Base-by-base conservation (phyloP, 441 rosid genomes). In the Arabidopsis hybrid region DNA sequence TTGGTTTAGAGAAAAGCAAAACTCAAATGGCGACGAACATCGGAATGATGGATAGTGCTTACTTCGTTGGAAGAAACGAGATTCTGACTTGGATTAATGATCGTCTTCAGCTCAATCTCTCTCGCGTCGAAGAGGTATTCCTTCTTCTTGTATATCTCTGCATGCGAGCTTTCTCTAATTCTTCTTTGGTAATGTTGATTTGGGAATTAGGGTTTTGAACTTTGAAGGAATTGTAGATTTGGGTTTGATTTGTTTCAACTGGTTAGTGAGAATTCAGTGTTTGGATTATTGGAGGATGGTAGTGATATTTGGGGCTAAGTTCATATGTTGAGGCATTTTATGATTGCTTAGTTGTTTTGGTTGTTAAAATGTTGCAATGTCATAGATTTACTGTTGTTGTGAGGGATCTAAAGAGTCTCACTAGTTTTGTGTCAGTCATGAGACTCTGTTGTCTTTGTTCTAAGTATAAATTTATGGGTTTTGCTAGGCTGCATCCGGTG, bases 31-130 rank as follows among this genome's bases (percentile, higher is more conserved):
- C 97, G 18, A 74, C 92, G 43, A 91, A 86, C 65, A 93, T 93
- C 10, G 99, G 99, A 42, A 95, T 90, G 88, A 95, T 95, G 98
- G 98, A 91, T 77, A 84, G 95, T 83, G 98, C 97, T 0, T 95
- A 95, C 83, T 95, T 95, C 59, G 99, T 95, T n/a, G 99, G 99
- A 38, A 87, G 99, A 80, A 91, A 88, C 80, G 99, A 95, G 90
- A 72, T 95, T 57, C 79, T 95, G 50, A 82, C 91, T 8, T 93
- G 99, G 98, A 90, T 95, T 80, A 95, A 93, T 78, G 86, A 84
- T 65, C 85, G 92, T 71, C 97, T 93, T 75, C 99, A 88, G 70
- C 95, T 95, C 71, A 91, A 86, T 67, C 98, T 95, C 75, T 78
- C 94, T 65, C 92, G 97, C 29, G 80, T 95, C 72, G 99, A 93